These are phyloP conservation scores for Hyaloscypha variabilis DNA, from an alignment of 495 filamentous ascomycete species.

Conservation along the genomic window DNA sequence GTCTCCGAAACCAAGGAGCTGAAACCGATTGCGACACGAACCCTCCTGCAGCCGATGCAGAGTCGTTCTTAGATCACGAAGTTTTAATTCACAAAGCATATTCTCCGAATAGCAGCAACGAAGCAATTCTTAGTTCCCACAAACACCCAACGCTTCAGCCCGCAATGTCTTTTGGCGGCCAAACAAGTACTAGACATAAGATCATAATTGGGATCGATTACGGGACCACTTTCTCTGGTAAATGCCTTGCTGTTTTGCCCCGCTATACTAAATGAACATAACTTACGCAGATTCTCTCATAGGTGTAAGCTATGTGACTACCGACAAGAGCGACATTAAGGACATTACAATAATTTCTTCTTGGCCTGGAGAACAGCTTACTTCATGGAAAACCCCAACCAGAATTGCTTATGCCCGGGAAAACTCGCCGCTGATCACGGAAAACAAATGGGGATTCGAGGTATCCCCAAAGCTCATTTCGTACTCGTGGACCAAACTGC, in stretches of 20 bases:
- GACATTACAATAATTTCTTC: conserved; percentile 23
- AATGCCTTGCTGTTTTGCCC: background rate
- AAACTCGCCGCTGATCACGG: conserved; percentile 7
- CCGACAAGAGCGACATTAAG: conserved; percentile 20
- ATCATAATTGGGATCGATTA: conserved; percentile 28
- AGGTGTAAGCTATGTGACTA: conserved; percentile 27
- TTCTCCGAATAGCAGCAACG: no score
- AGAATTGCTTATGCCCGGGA: conserved; percentile 25
- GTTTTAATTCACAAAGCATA: no score
- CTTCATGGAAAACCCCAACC: conserved; percentile 25
- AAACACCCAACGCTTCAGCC: no score
- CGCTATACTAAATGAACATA: no score
- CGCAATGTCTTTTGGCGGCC: no score
- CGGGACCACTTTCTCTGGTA: conserved; percentile 28
- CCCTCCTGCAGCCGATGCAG: no score
- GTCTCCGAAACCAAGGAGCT: no score
- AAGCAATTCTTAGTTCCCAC: no score
- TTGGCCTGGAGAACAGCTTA: conserved; percentile 17
- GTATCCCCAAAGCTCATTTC: conserved; percentile 24
- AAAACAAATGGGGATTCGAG: conserved; percentile 28
- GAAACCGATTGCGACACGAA: no score
- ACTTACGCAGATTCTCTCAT: no score
- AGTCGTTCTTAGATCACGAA: no score
- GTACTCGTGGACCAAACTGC: conserved; percentile 28
- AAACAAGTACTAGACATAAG: background rate